Percentiles rank a stretch among this genome's conserved stretches.
Conservation (phyloP, 2,329 filamentous ascomycete species). For the Ophiostoma himal-ulmi region DNA sequence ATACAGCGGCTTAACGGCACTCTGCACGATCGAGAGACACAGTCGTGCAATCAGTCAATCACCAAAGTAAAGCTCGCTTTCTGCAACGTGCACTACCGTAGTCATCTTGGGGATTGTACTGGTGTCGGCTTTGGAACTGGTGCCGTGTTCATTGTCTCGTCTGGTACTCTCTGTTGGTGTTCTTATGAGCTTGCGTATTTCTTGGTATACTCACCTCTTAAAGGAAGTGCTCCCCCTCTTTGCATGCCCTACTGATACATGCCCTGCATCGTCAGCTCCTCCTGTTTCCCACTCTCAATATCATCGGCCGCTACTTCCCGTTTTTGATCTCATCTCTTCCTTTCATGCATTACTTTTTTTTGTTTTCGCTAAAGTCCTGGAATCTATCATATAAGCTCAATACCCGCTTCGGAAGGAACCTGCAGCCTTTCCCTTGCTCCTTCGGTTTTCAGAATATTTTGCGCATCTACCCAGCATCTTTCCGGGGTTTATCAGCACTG, state of each 20-base stretch:
- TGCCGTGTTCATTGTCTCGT: not conserved
- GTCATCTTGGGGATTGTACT: not conserved
- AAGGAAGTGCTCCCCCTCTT: not conserved
- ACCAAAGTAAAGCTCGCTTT: constrained; percentile 14
- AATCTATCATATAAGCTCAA: not conserved
- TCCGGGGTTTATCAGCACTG: not conserved
- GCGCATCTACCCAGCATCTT: not conserved
- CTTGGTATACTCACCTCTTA: not conserved
- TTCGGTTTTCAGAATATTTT: not conserved
- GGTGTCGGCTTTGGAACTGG: not conserved
- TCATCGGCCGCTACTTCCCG: not conserved
- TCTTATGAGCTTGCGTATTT: not conserved
- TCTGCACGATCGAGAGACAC: constrained; percentile 18
- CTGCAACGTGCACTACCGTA: constrained; percentile 20
- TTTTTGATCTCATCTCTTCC: not conserved
- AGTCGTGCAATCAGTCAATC: constrained; percentile 14
- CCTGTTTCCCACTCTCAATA: not conserved
- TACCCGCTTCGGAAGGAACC: not conserved
- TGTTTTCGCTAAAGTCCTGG: not conserved
- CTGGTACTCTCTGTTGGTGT: not conserved
- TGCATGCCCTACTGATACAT: not conserved
- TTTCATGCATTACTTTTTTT: not conserved
- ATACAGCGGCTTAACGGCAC: not conserved
- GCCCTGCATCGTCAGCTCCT: not conserved
- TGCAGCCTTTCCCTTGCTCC: not conserved